Conservation (phyloP, 129 eudicot species). For the Dittrichia graveolens region DNA sequence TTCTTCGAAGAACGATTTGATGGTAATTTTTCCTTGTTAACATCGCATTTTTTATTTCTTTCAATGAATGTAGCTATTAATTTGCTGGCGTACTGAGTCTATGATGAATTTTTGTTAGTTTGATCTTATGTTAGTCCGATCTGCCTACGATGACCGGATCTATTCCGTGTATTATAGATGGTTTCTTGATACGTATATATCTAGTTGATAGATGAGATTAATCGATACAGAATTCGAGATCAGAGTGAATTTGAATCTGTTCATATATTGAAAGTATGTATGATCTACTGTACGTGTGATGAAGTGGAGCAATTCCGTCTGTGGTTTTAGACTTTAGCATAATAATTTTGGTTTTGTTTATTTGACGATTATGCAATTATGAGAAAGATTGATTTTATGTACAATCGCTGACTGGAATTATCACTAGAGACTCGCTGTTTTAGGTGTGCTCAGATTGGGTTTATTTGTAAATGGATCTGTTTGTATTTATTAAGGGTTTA, state of each 20-base stretch:
- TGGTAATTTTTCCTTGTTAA: slow-evolving; percentile 43
- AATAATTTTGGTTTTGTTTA: too few relatives aligned
- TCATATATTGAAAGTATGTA: not conserved
- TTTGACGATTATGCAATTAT: too few relatives aligned
- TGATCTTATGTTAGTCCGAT: slow-evolving; percentile 12
- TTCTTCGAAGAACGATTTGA: slow-evolving; percentile 91
- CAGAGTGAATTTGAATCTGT: not conserved
- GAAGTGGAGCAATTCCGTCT: too few relatives aligned
- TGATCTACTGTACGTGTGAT: too few relatives aligned
- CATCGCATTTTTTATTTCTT: not conserved
- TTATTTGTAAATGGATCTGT: slow-evolving; percentile 11
- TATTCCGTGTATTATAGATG: not conserved
- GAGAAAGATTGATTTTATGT: not conserved
- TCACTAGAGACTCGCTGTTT: not conserved
- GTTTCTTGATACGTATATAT: not conserved
- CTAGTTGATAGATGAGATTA: slow-evolving; percentile 21
- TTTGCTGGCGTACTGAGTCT: not conserved
- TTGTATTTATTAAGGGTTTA: not conserved
- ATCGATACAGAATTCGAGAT: slow-evolving; percentile 7
- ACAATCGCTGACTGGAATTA: not conserved
- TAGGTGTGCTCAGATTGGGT: not conserved
- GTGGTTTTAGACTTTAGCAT: too few relatives aligned
- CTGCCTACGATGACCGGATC: slow-evolving; percentile 10
- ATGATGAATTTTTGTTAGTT: not conserved
- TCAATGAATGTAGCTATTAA: not conserved